phyloP scores from a whole-genome alignment of 1,139 yeast genomes.

The Saccharomyces hybrid region DNA sequence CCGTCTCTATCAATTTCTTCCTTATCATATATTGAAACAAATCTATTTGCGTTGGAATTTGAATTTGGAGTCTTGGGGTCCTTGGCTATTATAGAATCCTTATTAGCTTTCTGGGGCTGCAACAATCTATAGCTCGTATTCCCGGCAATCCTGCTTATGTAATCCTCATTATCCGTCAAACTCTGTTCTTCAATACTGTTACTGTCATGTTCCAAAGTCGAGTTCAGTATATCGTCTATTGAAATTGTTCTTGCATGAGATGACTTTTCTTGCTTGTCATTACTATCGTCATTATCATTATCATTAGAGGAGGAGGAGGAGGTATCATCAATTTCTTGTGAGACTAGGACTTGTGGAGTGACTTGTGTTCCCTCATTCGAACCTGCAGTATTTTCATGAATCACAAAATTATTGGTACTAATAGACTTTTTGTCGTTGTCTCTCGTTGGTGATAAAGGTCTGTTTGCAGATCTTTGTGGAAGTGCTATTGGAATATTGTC shows the following conservation, averaged over 20 bases:
- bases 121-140: neutral
- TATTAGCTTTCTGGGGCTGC: neutral
- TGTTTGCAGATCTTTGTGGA: slow-evolving; percentile 6
- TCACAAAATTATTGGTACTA: neutral
- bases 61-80: slow-evolving; percentile 1
- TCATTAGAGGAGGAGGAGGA: neutral
- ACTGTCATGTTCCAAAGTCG: slow-evolving; percentile 22
- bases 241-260: slow-evolving; percentile 17
- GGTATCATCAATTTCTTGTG: slow-evolving; percentile 3
- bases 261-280: neutral
- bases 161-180: neutral
- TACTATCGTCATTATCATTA: neutral
- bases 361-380: neutral
- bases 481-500: slow-evolving; percentile 1
- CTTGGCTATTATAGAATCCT: neutral
- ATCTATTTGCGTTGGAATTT: slow-evolving; percentile 3
- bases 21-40: neutral
- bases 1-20: slow-evolving; percentile 1
- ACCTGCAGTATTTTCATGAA: neutral
- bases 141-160: neutral
- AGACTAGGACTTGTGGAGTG: neutral
- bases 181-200: slow-evolving; percentile 8
- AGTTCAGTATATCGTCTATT: slow-evolving; percentile 28
- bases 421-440: neutral
- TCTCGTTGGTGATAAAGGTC: slow-evolving; percentile 5